These are phyloP conservation scores for Ceratonia siliqua DNA, from an alignment of 306 rosid genomes.

Conservation along the genomic window DNA sequence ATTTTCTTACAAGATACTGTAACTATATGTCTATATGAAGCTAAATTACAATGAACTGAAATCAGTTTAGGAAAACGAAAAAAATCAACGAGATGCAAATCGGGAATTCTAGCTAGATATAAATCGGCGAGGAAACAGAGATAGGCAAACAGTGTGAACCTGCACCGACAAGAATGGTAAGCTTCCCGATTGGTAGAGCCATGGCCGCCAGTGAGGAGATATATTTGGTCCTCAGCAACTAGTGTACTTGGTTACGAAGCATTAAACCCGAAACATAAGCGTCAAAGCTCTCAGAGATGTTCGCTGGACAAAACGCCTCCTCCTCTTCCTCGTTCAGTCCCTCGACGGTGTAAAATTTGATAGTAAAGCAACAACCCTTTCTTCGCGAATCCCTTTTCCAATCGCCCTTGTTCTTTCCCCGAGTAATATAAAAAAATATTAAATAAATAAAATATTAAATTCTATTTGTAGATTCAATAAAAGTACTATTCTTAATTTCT, in stretches of 20 bases:
- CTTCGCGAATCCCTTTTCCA: neutral
- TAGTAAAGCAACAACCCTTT: neutral
- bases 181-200: constrained; percentile 81
- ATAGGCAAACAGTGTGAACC: constrained; percentile 47
- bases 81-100: neutral
- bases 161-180: constrained; percentile 88
- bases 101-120: neutral
- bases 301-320: constrained; percentile 26
- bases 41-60: neutral
- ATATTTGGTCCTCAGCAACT: constrained; percentile 19
- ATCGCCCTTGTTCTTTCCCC: too few species aligned
- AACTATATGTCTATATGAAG: neutral
- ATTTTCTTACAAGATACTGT: neutral
- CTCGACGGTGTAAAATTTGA: neutral
- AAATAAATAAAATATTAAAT: too few species aligned
- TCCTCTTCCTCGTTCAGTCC: neutral
- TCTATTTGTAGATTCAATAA: too few species aligned
- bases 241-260: constrained; percentile 32
- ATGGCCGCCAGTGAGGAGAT: constrained; percentile 38
- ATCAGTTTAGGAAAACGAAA: neutral
- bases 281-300: constrained; percentile 1
- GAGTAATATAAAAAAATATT: too few species aligned
- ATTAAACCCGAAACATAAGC: constrained; percentile 33
- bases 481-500: too few species aligned
- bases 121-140: neutral